A percentile compares a stretch with the other conserved stretches of the same genome.
These are phyloP conservation scores for Vararia minispora DNA, from an alignment of 768 basidiomycete species.

Conservation along the genomic window DNA sequence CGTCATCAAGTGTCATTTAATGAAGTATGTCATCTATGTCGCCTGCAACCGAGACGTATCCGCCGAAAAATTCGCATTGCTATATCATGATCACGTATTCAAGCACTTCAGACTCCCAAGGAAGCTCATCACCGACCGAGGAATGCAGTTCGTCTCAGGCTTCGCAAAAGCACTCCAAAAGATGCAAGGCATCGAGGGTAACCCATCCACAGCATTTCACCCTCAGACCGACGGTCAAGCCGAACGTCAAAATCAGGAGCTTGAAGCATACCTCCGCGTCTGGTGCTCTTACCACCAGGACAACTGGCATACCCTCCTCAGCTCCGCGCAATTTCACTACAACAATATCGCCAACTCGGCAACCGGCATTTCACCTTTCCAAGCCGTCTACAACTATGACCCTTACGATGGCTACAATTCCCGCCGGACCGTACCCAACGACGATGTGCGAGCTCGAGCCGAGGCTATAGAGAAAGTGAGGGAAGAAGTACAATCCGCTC, in stretches of 20 bases:
- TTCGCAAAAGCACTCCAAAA: constrained; percentile 8
- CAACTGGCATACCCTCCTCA: constrained; percentile 29
- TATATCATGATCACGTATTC: constrained; percentile 11
- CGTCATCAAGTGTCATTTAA: constrained; percentile 14
- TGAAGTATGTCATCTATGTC: constrained; percentile 21
- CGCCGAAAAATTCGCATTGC: constrained; percentile 11
- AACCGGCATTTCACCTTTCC: constrained; percentile 13
- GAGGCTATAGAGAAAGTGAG: constrained; percentile 10
- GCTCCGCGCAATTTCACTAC: constrained; percentile 30
- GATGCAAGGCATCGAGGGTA: constrained; percentile 10
- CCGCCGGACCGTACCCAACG: constrained; percentile 9
- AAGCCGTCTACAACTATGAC: constrained; percentile 11
- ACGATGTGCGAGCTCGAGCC: constrained; percentile 1
- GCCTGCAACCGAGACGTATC: constrained; percentile 12
- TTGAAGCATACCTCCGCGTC: constrained; percentile 27
- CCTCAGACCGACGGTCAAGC: constrained; percentile 31
- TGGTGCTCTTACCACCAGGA: constrained; percentile 30
- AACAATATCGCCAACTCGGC: constrained; percentile 26
- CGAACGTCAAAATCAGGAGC: constrained; percentile 26
- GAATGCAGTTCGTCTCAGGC: constrained; percentile 10
- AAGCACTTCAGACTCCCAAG: constrained; percentile 8
- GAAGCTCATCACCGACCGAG: constrained; percentile 13
- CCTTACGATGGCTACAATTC: constrained; percentile 1
- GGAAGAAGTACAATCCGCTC: constrained; percentile 9
- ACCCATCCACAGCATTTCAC: constrained; percentile 30